Conservation (phyloP, 1,284 basidiomycete species). For the Moniliella sp. region DNA sequence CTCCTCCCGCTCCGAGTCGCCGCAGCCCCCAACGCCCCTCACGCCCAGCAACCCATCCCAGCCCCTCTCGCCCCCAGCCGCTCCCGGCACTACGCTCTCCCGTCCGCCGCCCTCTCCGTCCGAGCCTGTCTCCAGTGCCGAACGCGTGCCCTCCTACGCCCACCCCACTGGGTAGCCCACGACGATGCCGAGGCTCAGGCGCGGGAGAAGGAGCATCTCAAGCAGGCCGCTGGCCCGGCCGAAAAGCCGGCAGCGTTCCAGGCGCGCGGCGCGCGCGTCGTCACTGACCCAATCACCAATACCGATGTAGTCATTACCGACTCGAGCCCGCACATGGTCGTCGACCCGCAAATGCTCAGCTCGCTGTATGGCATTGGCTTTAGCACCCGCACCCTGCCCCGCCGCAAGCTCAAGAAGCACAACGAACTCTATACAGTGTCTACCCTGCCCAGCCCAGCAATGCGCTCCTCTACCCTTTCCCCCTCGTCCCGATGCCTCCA, state of each 20-base stretch:
- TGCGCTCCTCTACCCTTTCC: slow-evolving; percentile 43
- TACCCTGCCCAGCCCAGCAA: slow-evolving; percentile 39
- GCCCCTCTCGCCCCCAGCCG: slow-evolving; percentile 1
- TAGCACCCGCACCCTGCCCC: slow-evolving; percentile 9
- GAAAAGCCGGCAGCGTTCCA: slow-evolving; percentile 24
- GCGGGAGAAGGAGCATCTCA: slow-evolving; percentile 28
- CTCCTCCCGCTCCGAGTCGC: too few species aligned
- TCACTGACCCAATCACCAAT: slow-evolving; percentile 44
- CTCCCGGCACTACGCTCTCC: slow-evolving; percentile 1
- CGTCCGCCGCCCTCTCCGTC: too few species aligned
- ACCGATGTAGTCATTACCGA: slow-evolving; percentile 39
- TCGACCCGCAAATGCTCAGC: slow-evolving; percentile 18
- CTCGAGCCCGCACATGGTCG: slow-evolving; percentile 10
- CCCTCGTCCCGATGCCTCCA: too few species aligned
- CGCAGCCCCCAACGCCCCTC: slow-evolving; percentile 4
- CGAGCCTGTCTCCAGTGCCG: too few species aligned
- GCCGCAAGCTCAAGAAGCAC: slow-evolving; percentile 7
- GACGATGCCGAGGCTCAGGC: slow-evolving; percentile 15
- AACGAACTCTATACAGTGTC: slow-evolving; percentile 29
- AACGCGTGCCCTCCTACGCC: too few species aligned
- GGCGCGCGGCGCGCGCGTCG: slow-evolving; percentile 34
- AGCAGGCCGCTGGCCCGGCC: slow-evolving; percentile 11
- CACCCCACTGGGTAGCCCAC: too few species aligned
- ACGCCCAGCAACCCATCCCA: not conserved
- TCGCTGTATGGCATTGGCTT: slow-evolving; percentile 15